Evolutionary conservation across 768 basidiomycete species (phyloP).

Genomic region (Lepiota venenata): DNA sequence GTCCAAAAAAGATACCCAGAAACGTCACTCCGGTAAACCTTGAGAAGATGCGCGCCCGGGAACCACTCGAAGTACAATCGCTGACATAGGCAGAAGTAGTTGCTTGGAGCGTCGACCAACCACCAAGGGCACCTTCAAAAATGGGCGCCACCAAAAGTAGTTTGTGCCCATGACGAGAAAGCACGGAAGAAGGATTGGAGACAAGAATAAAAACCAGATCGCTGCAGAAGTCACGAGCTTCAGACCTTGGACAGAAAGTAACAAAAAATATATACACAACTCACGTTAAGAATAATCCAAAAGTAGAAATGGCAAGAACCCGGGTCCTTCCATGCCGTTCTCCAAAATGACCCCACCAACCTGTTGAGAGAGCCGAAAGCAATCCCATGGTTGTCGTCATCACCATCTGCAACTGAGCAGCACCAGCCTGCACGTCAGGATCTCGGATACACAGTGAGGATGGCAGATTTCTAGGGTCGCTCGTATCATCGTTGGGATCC

Average conservation of each 20-base stretch:
- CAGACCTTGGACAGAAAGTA: conserved; percentile 3
- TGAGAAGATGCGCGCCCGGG: conserved; percentile 70
- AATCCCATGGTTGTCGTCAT: conserved; percentile 80
- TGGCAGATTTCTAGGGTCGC: conserved; percentile 22
- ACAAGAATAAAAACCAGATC: conserved; percentile 84
- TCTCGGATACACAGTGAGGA: conserved; percentile 34
- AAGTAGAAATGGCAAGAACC: conserved; percentile 67
- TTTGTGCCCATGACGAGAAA: conserved; percentile 67
- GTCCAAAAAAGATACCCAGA: conserved; percentile 75
- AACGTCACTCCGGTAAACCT: conserved; percentile 76
- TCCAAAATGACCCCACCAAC: conserved; percentile 86
- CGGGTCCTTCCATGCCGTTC: conserved; percentile 77
- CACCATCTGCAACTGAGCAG: conserved; percentile 68
- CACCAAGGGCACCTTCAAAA: conserved; percentile 81
- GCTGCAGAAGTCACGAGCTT: conserved; percentile 31
- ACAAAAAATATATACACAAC: conserved; percentile 16
- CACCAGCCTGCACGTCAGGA: conserved; percentile 65
- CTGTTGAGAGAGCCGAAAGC: conserved; percentile 81
- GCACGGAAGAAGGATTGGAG: conserved; percentile 62
- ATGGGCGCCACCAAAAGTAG: conserved; percentile 77
- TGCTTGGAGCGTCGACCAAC: conserved; percentile 74
- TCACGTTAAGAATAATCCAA: conserved; percentile 50
- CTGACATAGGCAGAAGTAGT: conserved; percentile 81
- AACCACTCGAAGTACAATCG: conserved; percentile 83
- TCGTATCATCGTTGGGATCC: conserved; percentile 23